These are phyloP conservation scores for Neurospora sp. DNA, from an alignment of 2,329 filamentous ascomycete genomes.

Conservation along the genomic window DNA sequence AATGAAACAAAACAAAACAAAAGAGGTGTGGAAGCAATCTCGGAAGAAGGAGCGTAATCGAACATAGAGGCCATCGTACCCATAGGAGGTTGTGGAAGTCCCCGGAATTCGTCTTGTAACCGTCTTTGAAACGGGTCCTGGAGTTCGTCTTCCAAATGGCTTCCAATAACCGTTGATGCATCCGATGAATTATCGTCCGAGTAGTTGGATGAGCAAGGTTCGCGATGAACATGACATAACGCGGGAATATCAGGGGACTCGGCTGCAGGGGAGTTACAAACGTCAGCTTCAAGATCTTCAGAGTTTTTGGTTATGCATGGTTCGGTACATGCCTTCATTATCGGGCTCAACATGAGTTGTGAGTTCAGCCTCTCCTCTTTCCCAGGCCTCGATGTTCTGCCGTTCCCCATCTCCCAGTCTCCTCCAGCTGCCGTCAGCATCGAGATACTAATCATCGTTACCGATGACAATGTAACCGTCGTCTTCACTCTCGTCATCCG, in stretches of 20 bases:
- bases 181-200: neutral
- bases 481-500: neutral
- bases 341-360: neutral
- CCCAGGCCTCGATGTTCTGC: neutral
- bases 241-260: neutral
- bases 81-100: neutral
- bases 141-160: neutral
- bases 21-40: neutral
- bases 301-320: neutral
- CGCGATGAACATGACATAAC: neutral
- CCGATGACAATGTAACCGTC: neutral
- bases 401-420: neutral
- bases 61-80: neutral
- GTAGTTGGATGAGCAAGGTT: neutral
- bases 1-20: no score
- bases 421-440: neutral
- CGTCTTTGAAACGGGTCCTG: neutral
- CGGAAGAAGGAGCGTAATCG: neutral
- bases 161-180: neutral
- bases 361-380: neutral
- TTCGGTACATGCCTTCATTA: neutral
- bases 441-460: neutral
- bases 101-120: neutral
- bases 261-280: neutral
- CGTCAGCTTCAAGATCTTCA: neutral